A percentile compares a stretch with the other conserved stretches of the same genome.
These are phyloP conservation scores for Wickerhamomyces strasburgensis DNA, from an alignment of 805 yeast species.

Conservation along the genomic window DNA sequence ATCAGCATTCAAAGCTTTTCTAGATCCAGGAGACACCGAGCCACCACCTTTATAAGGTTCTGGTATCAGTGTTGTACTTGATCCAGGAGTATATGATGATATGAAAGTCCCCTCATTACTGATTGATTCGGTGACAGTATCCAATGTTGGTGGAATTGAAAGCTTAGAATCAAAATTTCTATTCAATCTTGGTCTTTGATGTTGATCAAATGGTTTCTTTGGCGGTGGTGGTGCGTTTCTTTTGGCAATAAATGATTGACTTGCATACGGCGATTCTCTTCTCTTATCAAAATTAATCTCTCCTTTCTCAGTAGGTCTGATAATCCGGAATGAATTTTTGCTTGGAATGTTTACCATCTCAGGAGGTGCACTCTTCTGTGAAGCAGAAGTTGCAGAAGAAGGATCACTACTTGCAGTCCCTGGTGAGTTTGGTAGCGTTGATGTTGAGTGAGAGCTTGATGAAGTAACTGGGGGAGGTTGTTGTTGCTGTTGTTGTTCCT, in stretches of 20 bases:
- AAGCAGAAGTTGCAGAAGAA: slow-evolving; percentile 1
- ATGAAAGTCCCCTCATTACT: slow-evolving; percentile 25
- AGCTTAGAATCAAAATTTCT: slow-evolving; percentile 6
- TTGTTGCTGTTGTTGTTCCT: slow-evolving; percentile 21
- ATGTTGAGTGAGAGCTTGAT: background rate
- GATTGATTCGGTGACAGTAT: slow-evolving; percentile 21
- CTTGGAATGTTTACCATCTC: slow-evolving; percentile 6
- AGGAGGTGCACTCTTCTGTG: slow-evolving; percentile 11
- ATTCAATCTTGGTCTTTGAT: slow-evolving; percentile 7
- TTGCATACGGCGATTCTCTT: slow-evolving; percentile 66
- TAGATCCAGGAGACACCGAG: slow-evolving; percentile 20
- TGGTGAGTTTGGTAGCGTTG: background rate
- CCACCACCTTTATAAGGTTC: slow-evolving; percentile 32
- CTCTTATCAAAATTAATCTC: slow-evolving; percentile 82
- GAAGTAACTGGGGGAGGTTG: slow-evolving; percentile 2
- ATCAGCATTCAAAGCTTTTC: slow-evolving; percentile 16
- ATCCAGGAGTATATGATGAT: slow-evolving; percentile 38
- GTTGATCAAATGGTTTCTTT: slow-evolving; percentile 3
- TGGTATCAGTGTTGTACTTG: slow-evolving; percentile 37
- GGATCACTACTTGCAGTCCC: background rate
- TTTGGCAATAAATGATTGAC: slow-evolving; percentile 54
- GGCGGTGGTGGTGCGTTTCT: slow-evolving; percentile 75
- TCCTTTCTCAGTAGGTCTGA: slow-evolving; percentile 54
- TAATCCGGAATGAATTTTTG: slow-evolving; percentile 54
- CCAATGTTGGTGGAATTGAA: slow-evolving; percentile 8